These are phyloP conservation scores for Clavariopsis aquatica DNA, from an alignment of 495 filamentous ascomycete species.

Conservation along the genomic window DNA sequence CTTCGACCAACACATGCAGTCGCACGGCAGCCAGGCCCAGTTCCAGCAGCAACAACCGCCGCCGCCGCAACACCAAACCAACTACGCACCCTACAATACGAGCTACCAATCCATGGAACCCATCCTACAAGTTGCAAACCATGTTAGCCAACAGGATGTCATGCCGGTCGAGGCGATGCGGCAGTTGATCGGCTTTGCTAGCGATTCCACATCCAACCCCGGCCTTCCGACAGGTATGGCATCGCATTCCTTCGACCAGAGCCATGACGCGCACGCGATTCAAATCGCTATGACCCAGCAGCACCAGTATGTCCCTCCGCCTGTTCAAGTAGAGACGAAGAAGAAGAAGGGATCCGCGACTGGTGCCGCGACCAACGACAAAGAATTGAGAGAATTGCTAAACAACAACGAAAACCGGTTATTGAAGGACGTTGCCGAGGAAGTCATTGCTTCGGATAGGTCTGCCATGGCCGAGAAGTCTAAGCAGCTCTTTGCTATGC, in stretches of 20 bases:
- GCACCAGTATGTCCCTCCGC: constrained; percentile 47
- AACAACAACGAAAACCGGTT: constrained; percentile 69
- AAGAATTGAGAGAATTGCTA: constrained; percentile 85
- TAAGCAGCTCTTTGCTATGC: constrained; percentile 96
- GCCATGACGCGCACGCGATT: neutral
- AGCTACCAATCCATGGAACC: constrained; percentile 23
- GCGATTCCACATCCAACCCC: neutral
- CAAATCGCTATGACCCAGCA: neutral
- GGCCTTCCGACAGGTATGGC: neutral
- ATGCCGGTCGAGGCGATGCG: constrained; percentile 27
- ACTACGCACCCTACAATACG: constrained; percentile 17
- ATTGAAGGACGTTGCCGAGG: constrained; percentile 79
- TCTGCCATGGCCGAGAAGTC: constrained; percentile 88
- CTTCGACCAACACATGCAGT: constrained; percentile 26
- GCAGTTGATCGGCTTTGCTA: constrained; percentile 18
- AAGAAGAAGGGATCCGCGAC: constrained; percentile 69
- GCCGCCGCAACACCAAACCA: constrained; percentile 11
- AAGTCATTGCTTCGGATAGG: constrained; percentile 71
- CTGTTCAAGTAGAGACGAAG: constrained; percentile 60
- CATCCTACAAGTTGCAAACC: constrained; percentile 34
- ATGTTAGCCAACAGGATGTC: constrained; percentile 32
- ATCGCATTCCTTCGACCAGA: constrained; percentile 19
- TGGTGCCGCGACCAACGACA: constrained; percentile 77
- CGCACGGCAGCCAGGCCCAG: constrained; percentile 7
- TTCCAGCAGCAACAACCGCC: constrained; percentile 16